phyloP scores from a whole-genome alignment of 2,329 filamentous ascomycete species.

The Curvularia sp. region DNA sequence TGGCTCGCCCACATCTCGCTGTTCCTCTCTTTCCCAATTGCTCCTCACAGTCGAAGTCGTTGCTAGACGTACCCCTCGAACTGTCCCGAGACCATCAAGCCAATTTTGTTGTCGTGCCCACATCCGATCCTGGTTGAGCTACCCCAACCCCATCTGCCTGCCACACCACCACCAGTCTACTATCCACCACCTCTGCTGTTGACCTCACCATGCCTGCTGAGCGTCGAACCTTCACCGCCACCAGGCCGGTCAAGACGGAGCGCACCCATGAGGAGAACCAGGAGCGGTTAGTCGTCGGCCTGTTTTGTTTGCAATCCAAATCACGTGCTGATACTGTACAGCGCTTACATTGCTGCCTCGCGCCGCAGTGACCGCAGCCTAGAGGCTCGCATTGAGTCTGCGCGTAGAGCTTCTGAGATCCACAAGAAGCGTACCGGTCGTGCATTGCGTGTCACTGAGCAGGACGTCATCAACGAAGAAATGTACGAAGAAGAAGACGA shows the following conservation, averaged over 20 bases:
- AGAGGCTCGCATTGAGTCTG: slow-evolving; percentile 87
- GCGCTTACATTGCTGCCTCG: slow-evolving; percentile 92
- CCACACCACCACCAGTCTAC: slow-evolving; percentile 11
- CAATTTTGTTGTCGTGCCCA: slow-evolving; percentile 11
- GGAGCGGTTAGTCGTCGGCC: slow-evolving; percentile 61
- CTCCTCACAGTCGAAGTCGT: slow-evolving; percentile 30
- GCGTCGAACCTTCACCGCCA: slow-evolving; percentile 42
- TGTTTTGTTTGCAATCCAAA: background rate
- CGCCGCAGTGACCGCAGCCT: slow-evolving; percentile 84
- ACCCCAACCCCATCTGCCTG: slow-evolving; percentile 20
- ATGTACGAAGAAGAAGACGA: slow-evolving; percentile 98
- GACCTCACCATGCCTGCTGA: slow-evolving; percentile 51
- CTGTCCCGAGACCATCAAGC: slow-evolving; percentile 10
- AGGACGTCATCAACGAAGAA: slow-evolving; percentile 88
- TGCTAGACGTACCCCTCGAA: slow-evolving; percentile 29
- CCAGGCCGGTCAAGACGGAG: slow-evolving; percentile 67
- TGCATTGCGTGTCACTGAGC: slow-evolving; percentile 78
- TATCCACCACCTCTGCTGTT: slow-evolving; percentile 1
- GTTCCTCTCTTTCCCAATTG: slow-evolving; percentile 17
- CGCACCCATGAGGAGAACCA: slow-evolving; percentile 82
- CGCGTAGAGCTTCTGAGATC: slow-evolving; percentile 85
- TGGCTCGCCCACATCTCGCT: slow-evolving; percentile 14
- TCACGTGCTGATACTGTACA: slow-evolving; percentile 44
- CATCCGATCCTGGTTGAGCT: slow-evolving; percentile 6
- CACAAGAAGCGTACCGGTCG: slow-evolving; percentile 89